Evolutionary conservation across 495 filamentous ascomycete species (phyloP).

Genomic region (Aspergillus nidulans): DNA sequence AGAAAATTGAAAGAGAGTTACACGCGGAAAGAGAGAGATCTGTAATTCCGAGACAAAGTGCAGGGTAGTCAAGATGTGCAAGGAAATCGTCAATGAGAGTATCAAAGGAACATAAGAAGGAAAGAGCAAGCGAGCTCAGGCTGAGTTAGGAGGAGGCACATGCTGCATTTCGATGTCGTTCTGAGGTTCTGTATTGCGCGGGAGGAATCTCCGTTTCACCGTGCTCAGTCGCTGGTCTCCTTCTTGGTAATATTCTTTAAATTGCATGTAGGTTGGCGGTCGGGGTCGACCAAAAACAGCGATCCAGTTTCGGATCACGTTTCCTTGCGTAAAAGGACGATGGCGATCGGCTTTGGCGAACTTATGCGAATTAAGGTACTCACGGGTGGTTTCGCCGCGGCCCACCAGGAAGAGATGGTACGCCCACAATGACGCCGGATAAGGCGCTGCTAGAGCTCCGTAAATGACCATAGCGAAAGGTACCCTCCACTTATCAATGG

Average conservation of each 20-base stretch:
- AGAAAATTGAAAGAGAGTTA: conserved; percentile 3
- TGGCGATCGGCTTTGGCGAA: conserved; percentile 89
- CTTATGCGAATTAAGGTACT: conserved; percentile 94
- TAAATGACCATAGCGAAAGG: conserved; percentile 90
- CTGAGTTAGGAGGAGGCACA: conserved; percentile 30
- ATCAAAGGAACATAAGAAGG: not conserved
- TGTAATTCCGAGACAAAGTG: not conserved
- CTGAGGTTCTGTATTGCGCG: conserved; percentile 49
- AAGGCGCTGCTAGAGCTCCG: conserved; percentile 65
- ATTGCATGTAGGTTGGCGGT: conserved; percentile 83
- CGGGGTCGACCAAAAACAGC: conserved; percentile 77
- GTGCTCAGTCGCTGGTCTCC: conserved; percentile 83
- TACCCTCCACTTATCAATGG: conserved; percentile 66
- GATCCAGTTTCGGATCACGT: conserved; percentile 71
- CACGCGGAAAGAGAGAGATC: conserved; percentile 3
- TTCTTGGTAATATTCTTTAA: conserved; percentile 70
- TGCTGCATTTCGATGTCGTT: conserved; percentile 58
- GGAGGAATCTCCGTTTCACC: conserved; percentile 51
- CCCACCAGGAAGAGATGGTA: conserved; percentile 91
- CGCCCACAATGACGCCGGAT: conserved; percentile 75
- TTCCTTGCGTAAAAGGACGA: conserved; percentile 81
- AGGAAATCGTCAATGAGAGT: conserved; percentile 8
- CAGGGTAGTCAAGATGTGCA: conserved; percentile 1
- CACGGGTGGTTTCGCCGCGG: conserved; percentile 88
- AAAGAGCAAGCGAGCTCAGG: conserved; percentile 4